These are phyloP conservation scores for Boletus rubroflammeus DNA, from an alignment of 768 basidiomycete species.

Conservation along the genomic window DNA sequence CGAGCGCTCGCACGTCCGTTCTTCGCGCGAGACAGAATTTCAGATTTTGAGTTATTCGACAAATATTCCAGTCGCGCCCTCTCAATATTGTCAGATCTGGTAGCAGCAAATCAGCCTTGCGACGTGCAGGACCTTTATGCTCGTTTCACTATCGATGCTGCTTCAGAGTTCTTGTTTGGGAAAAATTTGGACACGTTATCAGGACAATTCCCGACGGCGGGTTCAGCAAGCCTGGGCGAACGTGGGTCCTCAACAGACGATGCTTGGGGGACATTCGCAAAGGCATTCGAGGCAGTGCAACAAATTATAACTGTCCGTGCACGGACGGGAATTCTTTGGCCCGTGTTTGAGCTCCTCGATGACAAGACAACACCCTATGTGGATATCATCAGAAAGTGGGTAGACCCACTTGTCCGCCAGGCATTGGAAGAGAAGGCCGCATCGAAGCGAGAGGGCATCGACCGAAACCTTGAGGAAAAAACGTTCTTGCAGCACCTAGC, in stretches of 20 bases:
- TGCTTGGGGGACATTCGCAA: slow-evolving; percentile 54
- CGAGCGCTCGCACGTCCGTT: slow-evolving; percentile 67
- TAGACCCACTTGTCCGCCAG: slow-evolving; percentile 59
- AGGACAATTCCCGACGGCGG: slow-evolving; percentile 48
- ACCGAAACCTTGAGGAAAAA: slow-evolving; percentile 44
- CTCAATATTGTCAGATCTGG: slow-evolving; percentile 42
- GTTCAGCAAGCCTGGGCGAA: slow-evolving; percentile 42
- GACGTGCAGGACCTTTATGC: slow-evolving; percentile 68
- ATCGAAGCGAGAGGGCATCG: slow-evolving; percentile 37
- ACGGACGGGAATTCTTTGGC: slow-evolving; percentile 41
- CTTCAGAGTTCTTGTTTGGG: slow-evolving; percentile 73
- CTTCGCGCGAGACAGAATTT: slow-evolving; percentile 68
- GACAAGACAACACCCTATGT: slow-evolving; percentile 37
- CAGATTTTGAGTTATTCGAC: slow-evolving; percentile 69
- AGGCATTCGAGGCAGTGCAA: slow-evolving; percentile 41
- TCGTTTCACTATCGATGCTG: slow-evolving; percentile 67
- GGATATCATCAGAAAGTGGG: slow-evolving; percentile 37
- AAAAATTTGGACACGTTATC: slow-evolving; percentile 59
- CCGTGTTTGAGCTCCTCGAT: slow-evolving; percentile 38
- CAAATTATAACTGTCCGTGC: slow-evolving; percentile 34
- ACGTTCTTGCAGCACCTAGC: slow-evolving; percentile 67
- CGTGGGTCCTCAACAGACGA: slow-evolving; percentile 61
- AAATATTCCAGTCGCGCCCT: slow-evolving; percentile 47
- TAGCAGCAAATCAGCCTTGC: slow-evolving; percentile 39
- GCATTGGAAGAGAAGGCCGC: slow-evolving; percentile 46